Percentiles rank a stretch among this genome's conserved stretches.
Evolutionary conservation across 2,329 filamentous ascomycete species (phyloP).

Genomic region (Lachnellula subtilissima): DNA sequence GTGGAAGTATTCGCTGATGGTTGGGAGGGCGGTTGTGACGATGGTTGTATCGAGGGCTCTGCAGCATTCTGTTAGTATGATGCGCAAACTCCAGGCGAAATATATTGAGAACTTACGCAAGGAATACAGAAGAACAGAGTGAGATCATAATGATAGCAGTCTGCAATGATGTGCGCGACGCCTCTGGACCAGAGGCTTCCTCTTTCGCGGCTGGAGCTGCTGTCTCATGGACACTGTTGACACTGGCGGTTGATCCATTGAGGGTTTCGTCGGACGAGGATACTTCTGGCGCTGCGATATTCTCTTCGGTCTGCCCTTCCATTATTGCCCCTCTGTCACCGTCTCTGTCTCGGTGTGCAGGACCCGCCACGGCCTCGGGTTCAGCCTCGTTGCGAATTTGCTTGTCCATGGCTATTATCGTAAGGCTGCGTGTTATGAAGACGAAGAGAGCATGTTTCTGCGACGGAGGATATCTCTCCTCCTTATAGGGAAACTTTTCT

Average conservation of each 20-base stretch:
- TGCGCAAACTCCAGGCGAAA: not conserved
- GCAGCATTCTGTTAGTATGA: not conserved
- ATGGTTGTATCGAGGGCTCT: constrained; percentile 42
- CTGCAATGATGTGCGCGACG: constrained; percentile 27
- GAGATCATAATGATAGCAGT: constrained; percentile 30
- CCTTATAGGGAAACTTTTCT: not conserved
- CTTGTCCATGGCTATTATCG: not conserved
- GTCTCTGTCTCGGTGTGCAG: not conserved
- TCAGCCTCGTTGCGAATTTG: constrained; percentile 4
- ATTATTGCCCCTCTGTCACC: not conserved
- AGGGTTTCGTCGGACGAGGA: not conserved
- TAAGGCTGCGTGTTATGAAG: not conserved
- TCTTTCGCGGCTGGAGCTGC: not conserved
- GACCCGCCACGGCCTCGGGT: constrained; percentile 6
- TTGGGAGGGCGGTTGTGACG: constrained; percentile 56
- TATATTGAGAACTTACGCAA: constrained; percentile 14
- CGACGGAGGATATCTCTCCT: not conserved
- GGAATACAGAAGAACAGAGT: constrained; percentile 31
- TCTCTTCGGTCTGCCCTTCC: constrained; percentile 1
- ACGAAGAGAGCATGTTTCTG: not conserved
- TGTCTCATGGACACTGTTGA: constrained; percentile 4
- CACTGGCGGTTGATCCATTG: constrained; percentile 2
- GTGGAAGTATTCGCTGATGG: constrained; percentile 50
- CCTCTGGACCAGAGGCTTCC: constrained; percentile 20
- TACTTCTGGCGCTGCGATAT: not conserved